Conservation (phyloP, 495 filamentous ascomycete genomes). For the Aspergillus egyptiacus region DNA sequence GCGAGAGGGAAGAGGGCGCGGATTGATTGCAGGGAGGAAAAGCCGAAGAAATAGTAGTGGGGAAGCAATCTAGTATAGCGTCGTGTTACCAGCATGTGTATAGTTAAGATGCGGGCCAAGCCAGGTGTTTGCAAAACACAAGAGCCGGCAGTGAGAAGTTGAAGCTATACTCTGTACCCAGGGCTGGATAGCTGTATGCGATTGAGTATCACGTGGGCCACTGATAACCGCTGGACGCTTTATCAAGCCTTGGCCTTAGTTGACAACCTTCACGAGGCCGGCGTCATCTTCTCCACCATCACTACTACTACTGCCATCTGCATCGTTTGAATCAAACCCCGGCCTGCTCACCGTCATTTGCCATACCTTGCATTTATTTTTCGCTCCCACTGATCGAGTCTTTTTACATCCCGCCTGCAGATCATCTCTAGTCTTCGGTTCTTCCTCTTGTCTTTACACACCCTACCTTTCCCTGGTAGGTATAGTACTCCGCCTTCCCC, state of each 20-base stretch:
- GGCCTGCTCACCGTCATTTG: constrained; percentile 1
- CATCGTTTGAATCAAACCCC: too few species aligned
- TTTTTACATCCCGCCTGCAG: neutral
- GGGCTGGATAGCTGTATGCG: too few species aligned
- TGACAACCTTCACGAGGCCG: neutral
- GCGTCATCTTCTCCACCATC: constrained; percentile 4
- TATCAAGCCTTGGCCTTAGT: constrained; percentile 7
- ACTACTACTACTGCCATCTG: neutral
- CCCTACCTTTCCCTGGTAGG: constrained; percentile 12
- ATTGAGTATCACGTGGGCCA: constrained; percentile 8
- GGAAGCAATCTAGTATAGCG: neutral
- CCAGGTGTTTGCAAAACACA: neutral
- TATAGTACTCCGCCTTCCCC: constrained; percentile 13
- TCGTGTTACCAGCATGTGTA: constrained; percentile 9
- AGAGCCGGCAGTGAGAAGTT: neutral
- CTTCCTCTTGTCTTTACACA: neutral
- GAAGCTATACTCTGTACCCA: too few species aligned
- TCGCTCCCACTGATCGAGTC: neutral
- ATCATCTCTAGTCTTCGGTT: too few species aligned
- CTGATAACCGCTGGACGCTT: constrained; percentile 5
- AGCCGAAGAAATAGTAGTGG: neutral
- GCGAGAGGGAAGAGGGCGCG: neutral
- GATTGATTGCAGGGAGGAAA: neutral
- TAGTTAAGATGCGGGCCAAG: neutral
- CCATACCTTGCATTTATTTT: neutral